A percentile compares a stretch with the other conserved stretches of the same genome.
Conservation (phyloP, 306 rosid species). For the Prinsepia uniflora region DNA sequence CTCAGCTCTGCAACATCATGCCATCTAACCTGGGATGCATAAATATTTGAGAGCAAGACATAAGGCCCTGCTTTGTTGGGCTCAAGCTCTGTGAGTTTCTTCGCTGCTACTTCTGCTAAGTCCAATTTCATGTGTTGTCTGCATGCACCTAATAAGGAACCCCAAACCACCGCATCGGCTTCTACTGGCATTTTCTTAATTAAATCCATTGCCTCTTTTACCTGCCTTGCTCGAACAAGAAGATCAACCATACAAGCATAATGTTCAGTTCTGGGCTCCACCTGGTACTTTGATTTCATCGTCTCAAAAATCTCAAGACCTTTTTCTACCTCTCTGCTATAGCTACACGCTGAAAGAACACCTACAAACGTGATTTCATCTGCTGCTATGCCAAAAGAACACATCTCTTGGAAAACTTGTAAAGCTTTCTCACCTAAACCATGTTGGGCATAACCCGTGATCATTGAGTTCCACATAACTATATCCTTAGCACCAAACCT, state of each 20-base stretch:
- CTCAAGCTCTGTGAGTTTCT: conserved; percentile 26
- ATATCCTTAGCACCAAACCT: conserved; percentile 23
- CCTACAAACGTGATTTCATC: neutral
- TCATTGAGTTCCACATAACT: conserved; percentile 45
- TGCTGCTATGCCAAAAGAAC: neutral
- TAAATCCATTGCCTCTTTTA: conserved; percentile 37
- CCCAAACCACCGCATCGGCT: conserved; percentile 41
- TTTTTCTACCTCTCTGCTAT: neutral
- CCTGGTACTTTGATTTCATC: neutral
- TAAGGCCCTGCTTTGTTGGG: conserved; percentile 22
- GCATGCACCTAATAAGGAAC: conserved; percentile 41
- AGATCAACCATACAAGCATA: conserved; percentile 50
- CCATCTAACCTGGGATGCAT: conserved; percentile 14
- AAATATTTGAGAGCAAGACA: conserved; percentile 30
- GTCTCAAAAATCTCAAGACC: neutral
- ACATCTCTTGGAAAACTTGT: neutral
- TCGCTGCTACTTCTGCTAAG: conserved; percentile 33
- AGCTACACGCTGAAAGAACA: neutral
- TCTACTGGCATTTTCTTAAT: conserved; percentile 37
- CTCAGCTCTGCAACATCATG: neutral
- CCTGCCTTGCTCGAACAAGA: conserved; percentile 38
- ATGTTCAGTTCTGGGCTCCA: conserved; percentile 36
- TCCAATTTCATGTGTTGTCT: conserved; percentile 32
- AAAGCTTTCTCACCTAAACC: neutral
- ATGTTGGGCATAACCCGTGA: conserved; percentile 42